Evolutionary conservation across 2,329 filamentous ascomycete species (phyloP).

Genomic region (Aspergillus felis): DNA sequence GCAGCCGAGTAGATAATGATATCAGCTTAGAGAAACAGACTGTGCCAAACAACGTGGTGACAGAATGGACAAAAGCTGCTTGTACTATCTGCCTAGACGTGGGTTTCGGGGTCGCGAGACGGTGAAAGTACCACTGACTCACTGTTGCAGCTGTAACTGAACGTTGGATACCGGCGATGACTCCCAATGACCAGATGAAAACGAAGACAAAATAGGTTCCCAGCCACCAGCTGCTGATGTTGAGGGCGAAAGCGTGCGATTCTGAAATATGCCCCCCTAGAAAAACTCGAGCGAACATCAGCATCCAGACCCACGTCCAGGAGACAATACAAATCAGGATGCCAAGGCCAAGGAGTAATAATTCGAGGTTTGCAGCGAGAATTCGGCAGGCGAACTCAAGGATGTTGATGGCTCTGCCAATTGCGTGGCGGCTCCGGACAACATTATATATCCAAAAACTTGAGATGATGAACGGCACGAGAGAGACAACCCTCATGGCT

Average conservation of each 20-base stretch:
- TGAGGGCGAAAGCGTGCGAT: slow-evolving; percentile 69
- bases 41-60: slow-evolving; percentile 84
- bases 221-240: slow-evolving; percentile 88
- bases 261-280: slow-evolving; percentile 77
- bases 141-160: slow-evolving; percentile 91
- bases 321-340: slow-evolving; percentile 70
- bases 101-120: slow-evolving; percentile 72
- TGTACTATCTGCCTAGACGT: slow-evolving; percentile 76
- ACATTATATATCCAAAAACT: slow-evolving; percentile 81
- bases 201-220: slow-evolving; percentile 88
- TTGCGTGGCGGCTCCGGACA: slow-evolving; percentile 71
- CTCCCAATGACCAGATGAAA: slow-evolving; percentile 90
- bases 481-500: slow-evolving; percentile 81
- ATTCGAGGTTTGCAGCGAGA: slow-evolving; percentile 74
- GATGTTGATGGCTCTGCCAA: slow-evolving; percentile 80
- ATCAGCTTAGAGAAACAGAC: slow-evolving; percentile 85
- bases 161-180: slow-evolving; percentile 84
- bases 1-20: slow-evolving; percentile 74
- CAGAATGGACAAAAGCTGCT: slow-evolving; percentile 76
- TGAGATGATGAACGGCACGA: slow-evolving; percentile 70
- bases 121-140: slow-evolving; percentile 98
- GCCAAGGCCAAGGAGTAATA: slow-evolving; percentile 78
- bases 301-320: slow-evolving; percentile 95
- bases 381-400: slow-evolving; percentile 90
- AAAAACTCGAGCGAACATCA: slow-evolving; percentile 94